Conservation (phyloP, 1,139 yeast species). For the Kodamaea plutei region DNA sequence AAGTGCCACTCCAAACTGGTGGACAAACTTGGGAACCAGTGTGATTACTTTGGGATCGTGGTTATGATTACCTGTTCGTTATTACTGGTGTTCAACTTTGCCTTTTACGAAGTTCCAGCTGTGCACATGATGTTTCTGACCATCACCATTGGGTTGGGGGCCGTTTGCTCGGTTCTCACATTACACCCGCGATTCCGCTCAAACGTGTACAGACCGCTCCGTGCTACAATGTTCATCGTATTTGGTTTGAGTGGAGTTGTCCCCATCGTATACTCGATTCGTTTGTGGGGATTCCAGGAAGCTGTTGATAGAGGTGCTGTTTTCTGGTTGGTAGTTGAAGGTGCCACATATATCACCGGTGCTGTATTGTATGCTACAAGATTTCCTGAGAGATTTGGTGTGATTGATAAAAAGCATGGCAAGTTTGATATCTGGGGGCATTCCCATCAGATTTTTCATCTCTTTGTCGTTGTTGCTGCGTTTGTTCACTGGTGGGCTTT, state of each 20-base stretch:
- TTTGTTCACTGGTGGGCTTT: constrained; percentile 68
- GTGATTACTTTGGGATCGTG: constrained; percentile 86
- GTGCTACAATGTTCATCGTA: constrained; percentile 74
- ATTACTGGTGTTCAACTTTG: constrained; percentile 65
- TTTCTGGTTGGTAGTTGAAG: constrained; percentile 65
- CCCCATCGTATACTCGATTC: constrained; percentile 57
- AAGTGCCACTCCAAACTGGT: constrained; percentile 69
- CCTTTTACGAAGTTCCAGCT: constrained; percentile 49
- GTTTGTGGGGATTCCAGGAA: constrained; percentile 30
- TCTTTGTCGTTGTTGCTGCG: constrained; percentile 79
- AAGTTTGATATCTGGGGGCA: constrained; percentile 71
- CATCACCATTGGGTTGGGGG: constrained; percentile 54
- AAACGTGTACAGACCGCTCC: constrained; percentile 66
- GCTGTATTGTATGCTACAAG: constrained; percentile 76
- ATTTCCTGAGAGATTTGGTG: constrained; percentile 68
- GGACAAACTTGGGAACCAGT: constrained; percentile 65
- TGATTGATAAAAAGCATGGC: constrained; percentile 46
- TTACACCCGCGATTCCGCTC: constrained; percentile 62
- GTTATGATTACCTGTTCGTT: constrained; percentile 71
- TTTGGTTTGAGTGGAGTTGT: constrained; percentile 79
- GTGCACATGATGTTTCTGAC: constrained; percentile 42
- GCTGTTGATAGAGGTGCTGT: constrained; percentile 53
- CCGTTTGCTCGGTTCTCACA: constrained; percentile 60
- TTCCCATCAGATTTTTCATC: constrained; percentile 85
- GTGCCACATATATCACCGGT: constrained; percentile 68